Evolutionary conservation across 108 stramenopile species (phyloP).

Genomic region (Cyclotella distinguenda): DNA sequence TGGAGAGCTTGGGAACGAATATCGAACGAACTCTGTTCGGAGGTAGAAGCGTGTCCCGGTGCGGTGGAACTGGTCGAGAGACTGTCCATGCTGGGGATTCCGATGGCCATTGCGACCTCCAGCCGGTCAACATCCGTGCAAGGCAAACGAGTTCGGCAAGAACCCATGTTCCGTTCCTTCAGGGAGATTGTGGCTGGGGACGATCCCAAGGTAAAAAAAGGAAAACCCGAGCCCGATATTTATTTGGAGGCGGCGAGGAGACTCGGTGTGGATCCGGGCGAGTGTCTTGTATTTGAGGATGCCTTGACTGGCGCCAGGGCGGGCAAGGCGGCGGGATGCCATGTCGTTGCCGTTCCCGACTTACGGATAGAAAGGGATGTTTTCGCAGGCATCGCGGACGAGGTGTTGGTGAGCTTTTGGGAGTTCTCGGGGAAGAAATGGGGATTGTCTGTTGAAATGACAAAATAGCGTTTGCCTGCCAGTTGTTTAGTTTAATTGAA

Average conservation of each 20-base stretch:
- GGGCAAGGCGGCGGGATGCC: constrained; percentile 74
- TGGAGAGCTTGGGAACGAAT: constrained; percentile 66
- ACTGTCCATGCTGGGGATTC: constrained; percentile 37
- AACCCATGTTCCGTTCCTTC: constrained; percentile 59
- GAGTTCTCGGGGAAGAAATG: constrained; percentile 64
- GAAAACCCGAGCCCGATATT: constrained; percentile 88
- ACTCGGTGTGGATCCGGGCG: constrained; percentile 57
- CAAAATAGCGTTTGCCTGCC: neutral
- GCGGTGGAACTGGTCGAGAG: constrained; percentile 59
- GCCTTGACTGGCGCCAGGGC: constrained; percentile 62
- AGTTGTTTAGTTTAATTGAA: too few relatives aligned
- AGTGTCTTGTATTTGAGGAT: constrained; percentile 87
- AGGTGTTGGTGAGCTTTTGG: constrained; percentile 55
- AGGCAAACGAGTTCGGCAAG: constrained; percentile 55
- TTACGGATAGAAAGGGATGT: constrained; percentile 56
- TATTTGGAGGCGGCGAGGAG: constrained; percentile 70
- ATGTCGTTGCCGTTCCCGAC: constrained; percentile 73
- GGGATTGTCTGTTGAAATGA: constrained; percentile 43
- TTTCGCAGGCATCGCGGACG: constrained; percentile 58
- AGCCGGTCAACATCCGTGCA: constrained; percentile 57
- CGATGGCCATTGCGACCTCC: constrained; percentile 78
- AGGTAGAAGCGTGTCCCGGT: constrained; percentile 64
- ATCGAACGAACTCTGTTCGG: constrained; percentile 56
- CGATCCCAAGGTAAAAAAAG: constrained; percentile 62
- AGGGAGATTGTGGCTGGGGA: constrained; percentile 66